Conservation (phyloP, 202 grass and related monocot genomes). For the Dendrocalamus latiflorus region DNA sequence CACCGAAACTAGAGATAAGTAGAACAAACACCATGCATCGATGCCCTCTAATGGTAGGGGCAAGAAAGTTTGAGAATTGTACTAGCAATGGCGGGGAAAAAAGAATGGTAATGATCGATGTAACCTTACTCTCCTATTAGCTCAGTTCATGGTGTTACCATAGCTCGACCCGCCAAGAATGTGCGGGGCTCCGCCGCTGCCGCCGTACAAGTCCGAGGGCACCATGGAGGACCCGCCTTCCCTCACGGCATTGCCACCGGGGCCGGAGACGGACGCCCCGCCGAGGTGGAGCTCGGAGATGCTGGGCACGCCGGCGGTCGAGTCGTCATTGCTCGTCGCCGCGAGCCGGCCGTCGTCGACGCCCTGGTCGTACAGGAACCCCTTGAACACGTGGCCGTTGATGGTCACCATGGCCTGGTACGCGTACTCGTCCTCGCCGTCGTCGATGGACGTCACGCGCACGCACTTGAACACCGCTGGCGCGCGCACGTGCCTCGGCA, state of each 20-base stretch:
- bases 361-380: constrained; percentile 98
- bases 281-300: constrained; percentile 93
- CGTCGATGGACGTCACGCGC: constrained; percentile 92
- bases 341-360: constrained; percentile 63
- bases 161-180: constrained; percentile 58
- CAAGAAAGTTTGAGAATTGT: background rate
- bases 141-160: constrained; percentile 82
- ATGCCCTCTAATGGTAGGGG: background rate
- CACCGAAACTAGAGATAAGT: background rate
- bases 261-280: constrained; percentile 22
- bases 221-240: constrained; percentile 31
- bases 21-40: constrained; percentile 32
- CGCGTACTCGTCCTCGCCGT: constrained; percentile 93
- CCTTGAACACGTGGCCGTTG: constrained; percentile 95
- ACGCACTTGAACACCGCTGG: constrained; percentile 97
- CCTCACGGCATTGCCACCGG: background rate
- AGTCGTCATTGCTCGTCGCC: constrained; percentile 56
- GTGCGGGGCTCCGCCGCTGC: constrained; percentile 28
- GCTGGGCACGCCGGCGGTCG: constrained; percentile 52
- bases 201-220: constrained; percentile 53
- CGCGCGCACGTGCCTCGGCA: constrained; percentile 76
- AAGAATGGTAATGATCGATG: constrained; percentile 34
- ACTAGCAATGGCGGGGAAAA: constrained; percentile 2
- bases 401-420: constrained; percentile 91
- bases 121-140: constrained; percentile 33